Conservation (phyloP, 2,329 filamentous ascomycete species). For the Colletotrichum magnum region DNA sequence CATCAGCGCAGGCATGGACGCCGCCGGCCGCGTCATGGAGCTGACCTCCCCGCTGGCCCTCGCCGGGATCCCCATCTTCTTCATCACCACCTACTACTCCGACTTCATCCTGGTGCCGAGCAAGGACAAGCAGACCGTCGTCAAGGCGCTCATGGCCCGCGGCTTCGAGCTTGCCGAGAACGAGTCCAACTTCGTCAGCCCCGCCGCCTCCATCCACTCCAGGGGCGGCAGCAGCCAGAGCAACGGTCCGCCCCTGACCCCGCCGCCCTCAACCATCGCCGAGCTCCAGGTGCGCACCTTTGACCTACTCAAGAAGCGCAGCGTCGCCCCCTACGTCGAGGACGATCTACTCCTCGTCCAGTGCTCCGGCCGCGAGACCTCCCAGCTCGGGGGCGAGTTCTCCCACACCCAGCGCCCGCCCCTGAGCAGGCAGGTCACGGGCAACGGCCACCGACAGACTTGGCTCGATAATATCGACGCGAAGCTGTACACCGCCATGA, state of each 20-base stretch:
- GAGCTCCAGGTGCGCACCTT: constrained; percentile 91
- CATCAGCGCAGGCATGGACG: constrained; percentile 90
- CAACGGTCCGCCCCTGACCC: constrained; percentile 73
- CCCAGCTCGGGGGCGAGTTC: constrained; percentile 55
- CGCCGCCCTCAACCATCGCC: constrained; percentile 81
- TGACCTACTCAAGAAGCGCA: constrained; percentile 81
- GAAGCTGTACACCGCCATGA: constrained; percentile 73
- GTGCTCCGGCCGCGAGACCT: constrained; percentile 77
- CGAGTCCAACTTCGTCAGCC: constrained; percentile 76
- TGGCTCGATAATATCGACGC: constrained; percentile 75
- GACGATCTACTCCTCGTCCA: constrained; percentile 80
- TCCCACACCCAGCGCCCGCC: constrained; percentile 50
- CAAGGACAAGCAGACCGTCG: constrained; percentile 80
- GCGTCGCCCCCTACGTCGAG: constrained; percentile 81
- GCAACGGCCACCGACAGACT: constrained; percentile 52
- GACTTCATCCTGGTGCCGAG: constrained; percentile 95
- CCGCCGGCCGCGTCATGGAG: constrained; percentile 91
- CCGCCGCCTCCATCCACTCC: constrained; percentile 56
- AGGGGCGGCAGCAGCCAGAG: constrained; percentile 52
- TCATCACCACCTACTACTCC: constrained; percentile 98
- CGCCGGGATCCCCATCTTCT: constrained; percentile 96
- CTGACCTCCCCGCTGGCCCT: constrained; percentile 91
- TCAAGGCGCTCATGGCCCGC: constrained; percentile 80
- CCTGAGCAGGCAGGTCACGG: constrained; percentile 54
- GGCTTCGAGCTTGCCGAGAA: constrained; percentile 88